phyloP scores from a whole-genome alignment of 768 basidiomycete species.

The Panellus pusillus region DNA sequence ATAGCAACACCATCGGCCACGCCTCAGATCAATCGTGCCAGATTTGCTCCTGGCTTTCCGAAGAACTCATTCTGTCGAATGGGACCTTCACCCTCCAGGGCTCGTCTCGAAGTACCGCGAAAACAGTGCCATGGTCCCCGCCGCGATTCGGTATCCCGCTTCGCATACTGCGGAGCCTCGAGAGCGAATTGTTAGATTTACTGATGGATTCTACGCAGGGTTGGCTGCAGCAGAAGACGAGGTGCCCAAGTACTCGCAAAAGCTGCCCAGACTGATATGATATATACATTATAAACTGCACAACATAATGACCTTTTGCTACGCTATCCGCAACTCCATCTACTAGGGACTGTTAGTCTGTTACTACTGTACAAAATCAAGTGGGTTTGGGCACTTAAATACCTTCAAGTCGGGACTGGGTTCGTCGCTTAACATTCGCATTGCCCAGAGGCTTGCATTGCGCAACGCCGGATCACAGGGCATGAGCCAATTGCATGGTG shows the following conservation, averaged over 20 bases:
- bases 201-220: constrained; percentile 2
- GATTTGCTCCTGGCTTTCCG: constrained; percentile 10
- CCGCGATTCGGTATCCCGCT: constrained; percentile 8
- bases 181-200: constrained; percentile 3
- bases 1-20: constrained; percentile 7
- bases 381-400: too few species aligned
- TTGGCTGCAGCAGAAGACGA: constrained; percentile 3
- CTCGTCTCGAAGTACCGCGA: not conserved
- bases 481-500: not conserved
- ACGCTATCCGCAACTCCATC: too few species aligned
- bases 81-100: not conserved
- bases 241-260: not conserved
- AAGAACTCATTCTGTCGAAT: constrained; percentile 2
- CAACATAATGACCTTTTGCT: too few species aligned
- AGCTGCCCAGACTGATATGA: not conserved
- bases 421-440: not conserved
- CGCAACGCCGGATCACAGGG: not conserved
- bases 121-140: constrained; percentile 5
- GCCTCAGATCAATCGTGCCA: not conserved
- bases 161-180: not conserved
- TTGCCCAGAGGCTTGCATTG: not conserved
- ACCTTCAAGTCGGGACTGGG: too few species aligned
- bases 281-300: not conserved
- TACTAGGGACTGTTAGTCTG: too few species aligned
- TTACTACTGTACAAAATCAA: too few species aligned